phyloP scores from a whole-genome alignment of 2,329 filamentous ascomycete species.

The Penicillium verrucosum region DNA sequence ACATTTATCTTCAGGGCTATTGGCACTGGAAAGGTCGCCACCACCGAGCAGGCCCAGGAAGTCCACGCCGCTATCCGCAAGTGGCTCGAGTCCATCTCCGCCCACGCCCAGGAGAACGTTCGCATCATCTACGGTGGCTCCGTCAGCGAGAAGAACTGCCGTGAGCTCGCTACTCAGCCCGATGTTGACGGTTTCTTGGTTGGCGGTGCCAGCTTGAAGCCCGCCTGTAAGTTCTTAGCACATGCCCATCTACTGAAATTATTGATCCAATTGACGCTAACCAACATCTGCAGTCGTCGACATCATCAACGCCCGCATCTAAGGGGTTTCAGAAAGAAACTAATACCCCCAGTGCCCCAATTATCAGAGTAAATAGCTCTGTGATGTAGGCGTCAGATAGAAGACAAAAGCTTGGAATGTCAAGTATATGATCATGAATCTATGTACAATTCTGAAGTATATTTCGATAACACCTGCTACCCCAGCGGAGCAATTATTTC shows the following conservation, averaged over 20 bases:
- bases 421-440: conserved; percentile 27
- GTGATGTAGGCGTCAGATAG: conserved; percentile 8
- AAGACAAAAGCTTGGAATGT: conserved; percentile 20
- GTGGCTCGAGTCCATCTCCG: conserved; percentile 79
- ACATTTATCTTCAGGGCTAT: conserved; percentile 52
- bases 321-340: conserved; percentile 22
- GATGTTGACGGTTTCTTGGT: conserved; percentile 99
- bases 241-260: neutral
- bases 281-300: conserved; percentile 53
- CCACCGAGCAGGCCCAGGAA: conserved; percentile 86
- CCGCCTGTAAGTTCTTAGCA: conserved; percentile 65
- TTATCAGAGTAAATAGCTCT: conserved; percentile 5
- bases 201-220: conserved; percentile 94
- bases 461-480: neutral
- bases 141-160: conserved; percentile 97
- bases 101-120: conserved; percentile 77
- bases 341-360: conserved; percentile 15
- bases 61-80: conserved; percentile 87
- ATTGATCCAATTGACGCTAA: conserved; percentile 6
- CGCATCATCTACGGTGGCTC: conserved; percentile 95
- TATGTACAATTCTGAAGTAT: conserved; percentile 25
- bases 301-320: conserved; percentile 63
- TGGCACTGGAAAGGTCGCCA: conserved; percentile 90
- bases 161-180: conserved; percentile 81
- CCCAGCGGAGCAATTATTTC: neutral